Base-by-base conservation (phyloP, 805 yeast species). In the Pichia sporocuriosa region DNA sequence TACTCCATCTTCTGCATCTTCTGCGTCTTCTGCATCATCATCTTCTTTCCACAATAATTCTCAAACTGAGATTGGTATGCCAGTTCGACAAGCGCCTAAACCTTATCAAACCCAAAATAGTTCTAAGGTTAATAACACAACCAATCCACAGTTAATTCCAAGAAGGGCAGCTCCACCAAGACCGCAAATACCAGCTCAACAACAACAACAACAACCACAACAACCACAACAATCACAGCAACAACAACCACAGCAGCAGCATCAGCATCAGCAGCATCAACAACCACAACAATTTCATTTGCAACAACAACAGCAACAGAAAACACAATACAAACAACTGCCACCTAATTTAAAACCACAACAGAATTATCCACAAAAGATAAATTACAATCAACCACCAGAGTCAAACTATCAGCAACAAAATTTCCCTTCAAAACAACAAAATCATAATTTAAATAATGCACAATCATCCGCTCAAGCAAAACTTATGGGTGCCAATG, bases 311-410 rank as follows among this genome's bases (percentile, higher is more conserved):
- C 48, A 44, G 4, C 40, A 32, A 28, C 17, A 27, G 6, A 26
- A 35, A 49, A 53, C 15, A 48, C 51, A 52, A 49, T 61, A 7
- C 36, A 57, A 39, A 57, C 63, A 30, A 66, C 67, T 6, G 69
- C 71, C 12, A 65, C 70, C 6, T 60, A 60, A 16, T 58, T 67
- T 12, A 59, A 64, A 9, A 49, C 54, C 54, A 12, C 30, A 36
- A 15, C 37, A 35, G n/a, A 25, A 35, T 2, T 28, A 37, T 19
- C 32, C 23, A 23, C 41, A 33, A 32, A 39, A 32, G 7, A 50
- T 20, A 17, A 39, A 32, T 35, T 46, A 45, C 32, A 37, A 38
- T 3, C 38, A 43, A 4, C 25, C 48, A 9, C 46, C 46, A n/a
- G 50, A 50, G 22, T 49, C 43, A 15, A 21, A 32, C 6, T 26